phyloP scores from a whole-genome alignment of 257 asterid species.

The Petrea volubilis region DNA sequence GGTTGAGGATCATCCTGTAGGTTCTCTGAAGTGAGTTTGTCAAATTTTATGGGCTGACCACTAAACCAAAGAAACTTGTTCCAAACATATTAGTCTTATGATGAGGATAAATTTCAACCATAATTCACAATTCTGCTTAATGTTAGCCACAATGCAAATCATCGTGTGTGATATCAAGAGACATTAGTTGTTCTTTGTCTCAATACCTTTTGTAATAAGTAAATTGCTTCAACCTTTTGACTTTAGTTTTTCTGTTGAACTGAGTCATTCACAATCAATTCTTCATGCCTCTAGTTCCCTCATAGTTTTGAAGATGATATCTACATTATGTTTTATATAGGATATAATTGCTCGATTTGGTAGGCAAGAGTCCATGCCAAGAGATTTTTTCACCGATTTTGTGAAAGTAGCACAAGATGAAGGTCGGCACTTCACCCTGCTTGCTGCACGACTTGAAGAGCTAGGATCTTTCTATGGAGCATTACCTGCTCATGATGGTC shows the following conservation, averaged over 20 bases:
- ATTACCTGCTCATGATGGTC: conserved; percentile 93
- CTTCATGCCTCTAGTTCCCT: neutral
- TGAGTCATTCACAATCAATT: neutral
- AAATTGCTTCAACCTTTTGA: neutral
- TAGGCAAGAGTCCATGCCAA: conserved; percentile 79
- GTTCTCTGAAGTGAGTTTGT: neutral
- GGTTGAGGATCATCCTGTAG: neutral
- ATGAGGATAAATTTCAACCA: neutral
- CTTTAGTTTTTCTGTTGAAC: neutral
- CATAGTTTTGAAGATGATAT: neutral
- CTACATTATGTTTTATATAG: conserved; percentile 33
- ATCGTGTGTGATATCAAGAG: neutral
- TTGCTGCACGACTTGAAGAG: conserved; percentile 74
- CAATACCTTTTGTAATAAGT: neutral
- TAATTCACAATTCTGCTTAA: neutral
- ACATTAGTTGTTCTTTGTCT: neutral
- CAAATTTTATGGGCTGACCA: neutral
- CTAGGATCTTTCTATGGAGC: conserved; percentile 94
- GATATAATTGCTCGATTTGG: conserved; percentile 97
- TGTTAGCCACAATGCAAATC: neutral
- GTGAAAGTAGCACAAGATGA: conserved; percentile 98
- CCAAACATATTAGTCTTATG: neutral
- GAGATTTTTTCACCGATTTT: conserved; percentile 89
- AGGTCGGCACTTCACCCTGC: conserved; percentile 89
- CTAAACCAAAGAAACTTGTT: neutral